phyloP scores from a whole-genome alignment of 2,329 filamentous ascomycete genomes.

The Hymenoscyphus occultus region DNA sequence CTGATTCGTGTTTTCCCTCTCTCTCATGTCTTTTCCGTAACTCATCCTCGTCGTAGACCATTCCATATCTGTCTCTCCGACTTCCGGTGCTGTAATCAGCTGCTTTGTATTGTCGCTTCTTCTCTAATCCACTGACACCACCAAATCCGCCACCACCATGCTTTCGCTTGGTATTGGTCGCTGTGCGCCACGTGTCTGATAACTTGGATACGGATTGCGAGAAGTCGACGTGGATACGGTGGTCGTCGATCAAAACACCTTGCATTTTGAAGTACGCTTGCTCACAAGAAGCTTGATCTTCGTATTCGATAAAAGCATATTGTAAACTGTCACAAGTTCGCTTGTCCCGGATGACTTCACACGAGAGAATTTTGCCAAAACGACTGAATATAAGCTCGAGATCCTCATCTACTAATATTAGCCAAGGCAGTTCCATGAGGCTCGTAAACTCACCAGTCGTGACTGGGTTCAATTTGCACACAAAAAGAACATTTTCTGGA shows the following conservation, averaged over 20 bases:
- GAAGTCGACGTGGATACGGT: conserved; percentile 97
- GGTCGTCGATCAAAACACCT: conserved; percentile 91
- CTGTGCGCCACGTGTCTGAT: conserved; percentile 83
- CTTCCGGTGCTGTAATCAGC: conserved; percentile 36
- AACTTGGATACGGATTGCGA: conserved; percentile 90
- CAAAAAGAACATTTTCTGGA: conserved; percentile 94
- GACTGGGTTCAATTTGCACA: conserved; percentile 97
- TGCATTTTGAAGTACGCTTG: conserved; percentile 99
- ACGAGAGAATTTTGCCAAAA: conserved; percentile 91
- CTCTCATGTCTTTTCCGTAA: conserved; percentile 51
- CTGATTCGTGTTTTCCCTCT: conserved; percentile 34
- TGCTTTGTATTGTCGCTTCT: conserved; percentile 82
- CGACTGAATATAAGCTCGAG: conserved; percentile 94
- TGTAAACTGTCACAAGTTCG: conserved; percentile 93
- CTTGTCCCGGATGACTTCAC: conserved; percentile 92
- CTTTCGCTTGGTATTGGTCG: conserved; percentile 76
- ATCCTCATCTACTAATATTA: conserved; percentile 65
- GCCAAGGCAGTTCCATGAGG: not conserved
- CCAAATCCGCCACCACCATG: conserved; percentile 75
- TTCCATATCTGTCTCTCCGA: conserved; percentile 59
- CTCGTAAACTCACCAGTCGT: conserved; percentile 57
- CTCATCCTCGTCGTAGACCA: conserved; percentile 77
- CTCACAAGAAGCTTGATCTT: conserved; percentile 89
- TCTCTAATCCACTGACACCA: conserved; percentile 83
- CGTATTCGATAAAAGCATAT: conserved; percentile 97